Conservation (phyloP, 805 yeast species). For the Zygotorulaspora chibaensis region DNA sequence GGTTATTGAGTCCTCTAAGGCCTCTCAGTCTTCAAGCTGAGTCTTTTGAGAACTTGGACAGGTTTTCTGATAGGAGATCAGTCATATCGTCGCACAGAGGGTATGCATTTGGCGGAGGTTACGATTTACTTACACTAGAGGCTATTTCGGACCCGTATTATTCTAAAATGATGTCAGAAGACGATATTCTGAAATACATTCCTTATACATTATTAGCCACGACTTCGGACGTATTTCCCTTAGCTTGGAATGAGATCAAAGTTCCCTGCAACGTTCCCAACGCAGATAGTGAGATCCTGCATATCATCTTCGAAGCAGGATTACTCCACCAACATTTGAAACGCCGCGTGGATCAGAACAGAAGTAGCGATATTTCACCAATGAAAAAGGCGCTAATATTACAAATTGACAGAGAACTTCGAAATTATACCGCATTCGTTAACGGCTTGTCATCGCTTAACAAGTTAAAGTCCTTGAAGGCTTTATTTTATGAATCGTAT, state of each 20-base stretch:
- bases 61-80: conserved; percentile 38
- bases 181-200: conserved; percentile 43
- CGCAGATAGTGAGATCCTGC: conserved; percentile 53
- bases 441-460: conserved; percentile 43
- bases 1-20: conserved; percentile 17
- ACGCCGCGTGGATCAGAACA: conserved; percentile 27
- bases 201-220: conserved; percentile 58
- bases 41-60: conserved; percentile 39
- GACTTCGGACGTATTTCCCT: conserved; percentile 53
- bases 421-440: conserved; percentile 41
- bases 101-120: conserved; percentile 6
- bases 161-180: conserved; percentile 36
- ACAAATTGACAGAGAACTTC: conserved; percentile 41
- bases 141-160: conserved; percentile 31
- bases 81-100: conserved; percentile 28
- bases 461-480: conserved; percentile 26
- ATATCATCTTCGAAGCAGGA: conserved; percentile 64
- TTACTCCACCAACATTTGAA: conserved; percentile 52
- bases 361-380: conserved; percentile 41
- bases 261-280: conserved; percentile 53
- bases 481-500: conserved; percentile 37
- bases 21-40: conserved; percentile 33
- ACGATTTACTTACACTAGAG: conserved; percentile 17
- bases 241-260: conserved; percentile 34
- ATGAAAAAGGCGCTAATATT: conserved; percentile 59